Conservation (phyloP, 2,329 filamentous ascomycete species). For the Fusarium verticillioides region DNA sequence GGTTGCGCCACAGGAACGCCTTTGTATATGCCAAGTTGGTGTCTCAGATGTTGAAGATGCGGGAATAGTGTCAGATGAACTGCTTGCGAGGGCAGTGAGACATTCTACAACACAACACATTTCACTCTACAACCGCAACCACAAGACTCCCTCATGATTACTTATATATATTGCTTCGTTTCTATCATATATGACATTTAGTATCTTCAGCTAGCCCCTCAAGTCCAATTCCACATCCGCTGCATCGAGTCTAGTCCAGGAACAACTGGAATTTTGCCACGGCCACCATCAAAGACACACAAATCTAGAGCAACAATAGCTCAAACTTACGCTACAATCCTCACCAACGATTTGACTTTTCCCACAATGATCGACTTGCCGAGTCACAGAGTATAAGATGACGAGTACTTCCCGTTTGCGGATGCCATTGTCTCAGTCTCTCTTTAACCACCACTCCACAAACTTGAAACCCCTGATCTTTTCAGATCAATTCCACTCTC, state of each 20-base stretch:
- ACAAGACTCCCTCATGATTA: rapidly evolving
- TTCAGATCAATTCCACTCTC: constrained; percentile 17
- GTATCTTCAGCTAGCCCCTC: rapidly evolving
- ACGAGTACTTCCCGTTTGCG: background rate
- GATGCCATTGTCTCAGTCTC: constrained; percentile 12
- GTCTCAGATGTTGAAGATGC: background rate
- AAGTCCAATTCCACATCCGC: background rate
- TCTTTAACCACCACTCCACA: constrained; percentile 16
- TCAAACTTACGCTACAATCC: background rate
- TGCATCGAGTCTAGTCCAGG: constrained; percentile 29
- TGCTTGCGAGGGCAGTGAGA: background rate
- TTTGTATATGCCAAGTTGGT: background rate
- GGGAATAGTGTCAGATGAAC: background rate
- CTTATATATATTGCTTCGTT: rapidly evolving
- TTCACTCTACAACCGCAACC: rapidly evolving
- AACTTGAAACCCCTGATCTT: constrained; percentile 18
- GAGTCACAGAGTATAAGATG: constrained; percentile 13
- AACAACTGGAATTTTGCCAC: constrained; percentile 35
- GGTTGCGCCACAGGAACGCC: background rate
- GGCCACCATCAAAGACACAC: background rate
- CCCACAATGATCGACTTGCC: too few relatives aligned
- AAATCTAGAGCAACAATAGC: constrained; percentile 22
- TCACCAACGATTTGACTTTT: background rate
- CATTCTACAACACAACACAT: background rate
- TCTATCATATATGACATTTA: rapidly evolving